Evolutionary conservation across 768 basidiomycete species (phyloP).

Genomic region (Boletus vinaceobasis): DNA sequence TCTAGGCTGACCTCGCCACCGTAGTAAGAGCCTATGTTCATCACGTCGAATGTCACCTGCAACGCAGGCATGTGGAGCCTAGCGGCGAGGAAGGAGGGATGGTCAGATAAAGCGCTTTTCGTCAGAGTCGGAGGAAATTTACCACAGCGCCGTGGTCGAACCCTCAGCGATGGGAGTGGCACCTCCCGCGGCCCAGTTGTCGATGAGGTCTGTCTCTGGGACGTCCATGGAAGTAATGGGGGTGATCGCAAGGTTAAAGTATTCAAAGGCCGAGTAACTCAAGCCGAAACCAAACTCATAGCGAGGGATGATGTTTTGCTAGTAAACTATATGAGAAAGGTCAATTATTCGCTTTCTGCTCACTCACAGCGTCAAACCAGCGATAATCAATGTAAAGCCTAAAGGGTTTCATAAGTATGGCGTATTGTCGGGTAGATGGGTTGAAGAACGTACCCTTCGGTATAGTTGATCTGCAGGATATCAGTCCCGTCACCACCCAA

Average conservation of each 20-base stretch:
- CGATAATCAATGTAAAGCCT: slow-evolving; percentile 70
- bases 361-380: slow-evolving; percentile 61
- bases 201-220: slow-evolving; percentile 31
- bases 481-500: slow-evolving; percentile 23
- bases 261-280: slow-evolving; percentile 80
- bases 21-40: slow-evolving; percentile 56
- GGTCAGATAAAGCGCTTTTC: not conserved
- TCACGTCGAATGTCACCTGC: slow-evolving; percentile 58
- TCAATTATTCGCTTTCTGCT: not conserved
- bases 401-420: not conserved
- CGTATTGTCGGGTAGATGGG: too few relatives aligned
- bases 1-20: slow-evolving; percentile 59
- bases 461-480: slow-evolving; percentile 56
- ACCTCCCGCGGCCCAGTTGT: slow-evolving; percentile 58
- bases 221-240: slow-evolving; percentile 38
- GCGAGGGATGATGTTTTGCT: slow-evolving; percentile 72
- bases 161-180: slow-evolving; percentile 55
- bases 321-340: not conserved
- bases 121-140: not conserved
- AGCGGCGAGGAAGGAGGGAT: not conserved
- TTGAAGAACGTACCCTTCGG: slow-evolving; percentile 38
- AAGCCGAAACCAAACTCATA: slow-evolving; percentile 91
- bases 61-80: slow-evolving; percentile 68
- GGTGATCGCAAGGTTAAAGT: slow-evolving; percentile 52
- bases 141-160: slow-evolving; percentile 62